Evolutionary conservation across 768 basidiomycete species (phyloP).

Genomic region (Amanita rimosa): DNA sequence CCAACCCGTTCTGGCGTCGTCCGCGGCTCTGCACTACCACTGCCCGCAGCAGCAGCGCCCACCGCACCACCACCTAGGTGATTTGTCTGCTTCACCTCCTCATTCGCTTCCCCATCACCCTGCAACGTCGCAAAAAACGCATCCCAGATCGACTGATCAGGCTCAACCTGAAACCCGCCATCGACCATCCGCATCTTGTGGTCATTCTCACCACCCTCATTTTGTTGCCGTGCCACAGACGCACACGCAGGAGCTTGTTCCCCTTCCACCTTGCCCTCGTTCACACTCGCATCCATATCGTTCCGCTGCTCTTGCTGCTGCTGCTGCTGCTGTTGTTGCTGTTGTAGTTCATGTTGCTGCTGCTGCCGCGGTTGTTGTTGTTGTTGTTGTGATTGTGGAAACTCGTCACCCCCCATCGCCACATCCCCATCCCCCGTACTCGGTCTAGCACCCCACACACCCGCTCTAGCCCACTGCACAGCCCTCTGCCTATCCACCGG

Average conservation of each 20-base stretch:
- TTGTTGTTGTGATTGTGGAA: neutral
- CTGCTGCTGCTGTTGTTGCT: neutral
- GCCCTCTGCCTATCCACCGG: constrained; percentile 19
- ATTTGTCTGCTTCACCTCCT: neutral
- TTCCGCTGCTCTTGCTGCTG: neutral
- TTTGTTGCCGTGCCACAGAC: neutral
- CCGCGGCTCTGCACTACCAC: neutral
- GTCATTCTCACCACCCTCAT: neutral
- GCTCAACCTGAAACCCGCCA: constrained; percentile 5
- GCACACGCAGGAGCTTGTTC: too few relatives aligned
- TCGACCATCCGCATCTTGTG: neutral
- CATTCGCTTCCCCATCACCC: constrained; percentile 1
- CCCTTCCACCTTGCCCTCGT: too few relatives aligned
- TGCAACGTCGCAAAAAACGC: constrained; percentile 10
- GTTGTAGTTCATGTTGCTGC: too few relatives aligned
- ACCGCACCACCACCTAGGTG: neutral
- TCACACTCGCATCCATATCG: too few relatives aligned
- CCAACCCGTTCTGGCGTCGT: neutral
- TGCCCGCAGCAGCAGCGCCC: neutral
- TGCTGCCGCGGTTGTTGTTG: neutral
- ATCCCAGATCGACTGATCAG: constrained; percentile 10
- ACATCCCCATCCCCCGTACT: constrained; percentile 1
- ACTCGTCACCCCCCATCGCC: neutral
- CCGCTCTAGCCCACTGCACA: constrained; percentile 16
- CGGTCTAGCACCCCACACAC: neutral